Evolutionary conservation across 164 flowering plant genomes (phyloP), one percentile per base, ranked within the genome.

Genomic region (Liquidambar formosana): DNA sequence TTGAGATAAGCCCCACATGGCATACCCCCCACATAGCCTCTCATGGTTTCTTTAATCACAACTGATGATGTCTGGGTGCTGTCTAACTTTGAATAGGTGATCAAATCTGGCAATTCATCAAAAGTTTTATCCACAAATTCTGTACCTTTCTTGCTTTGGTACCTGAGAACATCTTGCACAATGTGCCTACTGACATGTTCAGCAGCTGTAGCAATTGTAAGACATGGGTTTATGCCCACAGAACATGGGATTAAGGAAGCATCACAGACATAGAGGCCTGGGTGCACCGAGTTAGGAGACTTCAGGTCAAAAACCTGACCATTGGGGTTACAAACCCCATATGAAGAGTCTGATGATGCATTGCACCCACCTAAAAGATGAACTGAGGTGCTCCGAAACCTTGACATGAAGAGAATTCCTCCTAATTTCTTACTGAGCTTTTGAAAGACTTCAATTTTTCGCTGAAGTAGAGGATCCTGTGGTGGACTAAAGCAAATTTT

Each of bases 301-400:
- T 48, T 64, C 9, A 75, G 64, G 33, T 82, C 69, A 47, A 78
- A 85, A 74, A 88, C 89, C 68, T 81, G 89, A 23, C 92, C 92
- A 22, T 69, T 66, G 22, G 79, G 59, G 64, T 82, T 84, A 51
- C 92, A 88, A 18, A 85, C 92, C 8, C 89, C 89, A 15, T 63
- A 25, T n/a, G 80, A 73, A 75, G 75, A 61, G 75, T 83, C 79
- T 46, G 84, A 57, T 45, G 92, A 78, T 25, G 79, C 89, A 76
- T 71, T 77, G 77, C 92, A 85, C 19, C 92, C 88, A 57, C 92
- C 92, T 78, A 85, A 72, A 61, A 82, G 89, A 76, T 88, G 92
- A 62, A 85, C 89, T 0, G 89, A 78, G 21, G 86, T 78, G 82
- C 92, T 88, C 45, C 88, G 66, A 27, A 66, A 76, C 67, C 73